Conservation (phyloP, 352 stramenopile genomes). For the Pythium plurisporium region DNA sequence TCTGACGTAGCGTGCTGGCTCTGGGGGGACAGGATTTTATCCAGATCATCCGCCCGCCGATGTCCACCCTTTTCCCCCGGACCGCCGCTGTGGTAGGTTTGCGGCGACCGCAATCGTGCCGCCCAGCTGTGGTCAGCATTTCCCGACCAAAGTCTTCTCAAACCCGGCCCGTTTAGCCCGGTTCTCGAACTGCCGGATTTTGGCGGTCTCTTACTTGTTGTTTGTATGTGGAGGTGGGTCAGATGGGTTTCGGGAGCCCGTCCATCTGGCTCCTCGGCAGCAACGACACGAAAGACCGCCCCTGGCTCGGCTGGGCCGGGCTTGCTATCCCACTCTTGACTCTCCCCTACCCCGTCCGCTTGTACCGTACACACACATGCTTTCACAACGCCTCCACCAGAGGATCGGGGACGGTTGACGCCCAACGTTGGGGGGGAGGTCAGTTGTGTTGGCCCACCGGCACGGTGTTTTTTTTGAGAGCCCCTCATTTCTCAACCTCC, state of each 20-base stretch:
- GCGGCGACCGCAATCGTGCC: not conserved
- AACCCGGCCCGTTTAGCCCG: slow-evolving; percentile 15
- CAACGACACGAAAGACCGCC: slow-evolving; percentile 16
- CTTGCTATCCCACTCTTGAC: not conserved
- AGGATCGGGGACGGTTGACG: too few species aligned
- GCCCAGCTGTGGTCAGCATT: slow-evolving; percentile 15
- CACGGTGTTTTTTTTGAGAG: too few species aligned
- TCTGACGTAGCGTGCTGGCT: slow-evolving; percentile 16
- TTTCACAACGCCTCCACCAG: slow-evolving; percentile 4
- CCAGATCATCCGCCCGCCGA: not conserved
- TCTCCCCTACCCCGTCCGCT: not conserved
- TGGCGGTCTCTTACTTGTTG: slow-evolving; percentile 26
- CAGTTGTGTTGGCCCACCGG: too few species aligned
- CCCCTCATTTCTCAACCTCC: slow-evolving; percentile 30
- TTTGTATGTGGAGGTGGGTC: slow-evolving; percentile 11
- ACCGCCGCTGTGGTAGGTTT: slow-evolving; percentile 5
- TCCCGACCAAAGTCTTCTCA: not conserved
- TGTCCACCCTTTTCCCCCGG: slow-evolving; percentile 14
- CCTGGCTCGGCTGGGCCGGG: not conserved
- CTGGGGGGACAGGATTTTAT: slow-evolving; percentile 9
- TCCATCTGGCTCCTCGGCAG: slow-evolving; percentile 2
- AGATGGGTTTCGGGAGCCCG: slow-evolving; percentile 8
- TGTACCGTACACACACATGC: slow-evolving; percentile 1
- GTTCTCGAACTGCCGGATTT: slow-evolving; percentile 16
- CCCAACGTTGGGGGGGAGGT: too few species aligned